A percentile compares a stretch with the other conserved stretches of the same genome.
Conservation (phyloP, 2,329 filamentous ascomycete genomes). For the Chaetothyriales sp. region DNA sequence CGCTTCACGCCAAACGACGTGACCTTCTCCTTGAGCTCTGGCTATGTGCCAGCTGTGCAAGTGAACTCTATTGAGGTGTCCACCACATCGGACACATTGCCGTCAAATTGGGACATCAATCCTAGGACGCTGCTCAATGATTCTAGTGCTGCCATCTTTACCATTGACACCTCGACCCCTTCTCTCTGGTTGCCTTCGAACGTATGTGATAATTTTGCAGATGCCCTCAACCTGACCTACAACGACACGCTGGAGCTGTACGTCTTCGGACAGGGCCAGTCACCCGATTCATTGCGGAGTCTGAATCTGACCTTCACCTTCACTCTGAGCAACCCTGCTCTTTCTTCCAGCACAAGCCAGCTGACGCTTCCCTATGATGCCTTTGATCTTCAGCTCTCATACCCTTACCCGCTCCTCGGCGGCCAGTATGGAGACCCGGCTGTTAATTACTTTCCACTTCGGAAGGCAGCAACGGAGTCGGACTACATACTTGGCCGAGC, state of each 20-base stretch:
- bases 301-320: conserved; percentile 26
- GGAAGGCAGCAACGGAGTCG: conserved; percentile 22
- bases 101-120: conserved; percentile 16
- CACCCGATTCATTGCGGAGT: conserved; percentile 18
- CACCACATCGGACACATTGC: conserved; percentile 7
- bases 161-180: conserved; percentile 29
- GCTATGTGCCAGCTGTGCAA: conserved; percentile 22
- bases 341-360: conserved; percentile 18
- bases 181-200: conserved; percentile 27
- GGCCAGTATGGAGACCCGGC: conserved; percentile 16
- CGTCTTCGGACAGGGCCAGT: conserved; percentile 16
- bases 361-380: conserved; percentile 28
- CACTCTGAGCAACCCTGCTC: conserved; percentile 21
- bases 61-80: conserved; percentile 21
- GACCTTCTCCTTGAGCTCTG: conserved; percentile 20
- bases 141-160: conserved; percentile 17
- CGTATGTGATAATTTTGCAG: conserved; percentile 26
- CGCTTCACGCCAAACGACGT: conserved; percentile 20
- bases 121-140: conserved; percentile 15
- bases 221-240: conserved; percentile 25
- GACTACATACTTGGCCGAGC: conserved; percentile 28
- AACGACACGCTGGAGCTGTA: conserved; percentile 25
- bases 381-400: conserved; percentile 26
- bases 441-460: conserved; percentile 28
- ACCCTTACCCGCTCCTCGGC: conserved; percentile 23